These are phyloP conservation scores for Magnolia changhungtana DNA, from an alignment of 164 flowering plant genomes.

Conservation along the genomic window DNA sequence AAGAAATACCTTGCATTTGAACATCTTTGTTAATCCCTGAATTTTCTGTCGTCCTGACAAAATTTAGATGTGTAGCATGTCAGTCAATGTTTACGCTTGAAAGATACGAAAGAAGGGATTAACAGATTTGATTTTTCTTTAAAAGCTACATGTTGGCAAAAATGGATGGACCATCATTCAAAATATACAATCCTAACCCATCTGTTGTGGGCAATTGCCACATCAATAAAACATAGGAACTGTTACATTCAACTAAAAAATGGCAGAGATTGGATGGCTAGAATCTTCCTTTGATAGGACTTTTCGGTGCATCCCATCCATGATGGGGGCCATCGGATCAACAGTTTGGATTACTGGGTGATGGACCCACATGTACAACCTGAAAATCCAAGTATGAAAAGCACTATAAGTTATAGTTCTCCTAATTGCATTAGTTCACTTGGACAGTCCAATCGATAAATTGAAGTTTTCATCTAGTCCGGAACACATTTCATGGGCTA, in stretches of 20 bases:
- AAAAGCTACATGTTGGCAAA: not conserved
- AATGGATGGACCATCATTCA: not conserved
- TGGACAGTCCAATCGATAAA: too few relatives aligned
- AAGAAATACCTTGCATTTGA: slow-evolving; percentile 16
- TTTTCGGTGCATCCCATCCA: too few relatives aligned
- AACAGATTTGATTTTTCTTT: not conserved
- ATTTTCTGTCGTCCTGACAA: slow-evolving; percentile 15
- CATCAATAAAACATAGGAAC: not conserved
- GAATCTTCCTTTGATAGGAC: too few relatives aligned
- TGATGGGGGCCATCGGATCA: too few relatives aligned
- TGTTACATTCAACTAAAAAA: not conserved
- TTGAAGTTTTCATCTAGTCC: too few relatives aligned
- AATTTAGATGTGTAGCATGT: not conserved
- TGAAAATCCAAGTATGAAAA: too few relatives aligned
- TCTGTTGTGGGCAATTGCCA: not conserved
- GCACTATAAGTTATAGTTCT: too few relatives aligned
- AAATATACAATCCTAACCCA: not conserved
- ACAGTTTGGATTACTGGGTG: too few relatives aligned
- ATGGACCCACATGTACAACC: too few relatives aligned
- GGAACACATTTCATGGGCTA: too few relatives aligned
- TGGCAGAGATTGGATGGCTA: too few relatives aligned
- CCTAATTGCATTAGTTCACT: too few relatives aligned
- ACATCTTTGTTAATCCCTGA: slow-evolving; percentile 9
- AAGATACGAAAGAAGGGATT: not conserved
- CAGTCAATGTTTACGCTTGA: not conserved